Conservation (phyloP, 2,329 filamentous ascomycete species). For the Fusarium heterosporum region DNA sequence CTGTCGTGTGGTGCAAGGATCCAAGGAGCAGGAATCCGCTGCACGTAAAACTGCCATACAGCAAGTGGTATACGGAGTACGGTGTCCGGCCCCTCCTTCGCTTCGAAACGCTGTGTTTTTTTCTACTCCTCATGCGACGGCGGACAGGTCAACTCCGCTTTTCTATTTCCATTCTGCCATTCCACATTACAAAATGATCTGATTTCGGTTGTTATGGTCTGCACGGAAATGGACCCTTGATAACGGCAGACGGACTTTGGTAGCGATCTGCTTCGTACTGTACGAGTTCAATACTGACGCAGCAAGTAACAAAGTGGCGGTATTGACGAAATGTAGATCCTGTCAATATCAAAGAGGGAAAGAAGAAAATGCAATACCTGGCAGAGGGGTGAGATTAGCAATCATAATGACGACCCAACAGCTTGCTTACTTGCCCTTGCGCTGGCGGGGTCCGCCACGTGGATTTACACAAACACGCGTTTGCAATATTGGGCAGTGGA, state of each 20-base stretch:
- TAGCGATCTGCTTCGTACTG: constrained; percentile 14
- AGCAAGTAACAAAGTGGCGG: constrained; percentile 8
- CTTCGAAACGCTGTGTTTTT: constrained; percentile 14
- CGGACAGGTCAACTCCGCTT: background rate
- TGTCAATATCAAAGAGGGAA: background rate
- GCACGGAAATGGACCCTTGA: background rate
- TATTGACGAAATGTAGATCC: constrained; percentile 20
- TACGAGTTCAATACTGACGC: background rate
- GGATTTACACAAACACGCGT: constrained; percentile 45
- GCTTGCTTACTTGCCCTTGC: background rate
- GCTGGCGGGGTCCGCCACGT: constrained; percentile 46
- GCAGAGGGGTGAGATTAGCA: constrained; percentile 33
- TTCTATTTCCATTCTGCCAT: background rate
- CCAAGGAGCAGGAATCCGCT: constrained; percentile 12
- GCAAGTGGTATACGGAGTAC: background rate
- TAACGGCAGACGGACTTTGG: background rate
- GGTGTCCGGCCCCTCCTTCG: constrained; percentile 5
- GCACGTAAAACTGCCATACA: constrained; percentile 39
- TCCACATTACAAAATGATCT: constrained; percentile 21
- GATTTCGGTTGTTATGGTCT: background rate
- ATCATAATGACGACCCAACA: background rate
- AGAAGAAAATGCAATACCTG: background rate
- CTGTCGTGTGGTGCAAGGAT: constrained; percentile 24
- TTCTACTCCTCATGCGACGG: background rate
- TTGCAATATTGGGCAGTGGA: constrained; percentile 43